These are phyloP conservation scores for Oryza meridionalis DNA, from an alignment of 176 grass and related monocot genomes.

Conservation along the genomic window DNA sequence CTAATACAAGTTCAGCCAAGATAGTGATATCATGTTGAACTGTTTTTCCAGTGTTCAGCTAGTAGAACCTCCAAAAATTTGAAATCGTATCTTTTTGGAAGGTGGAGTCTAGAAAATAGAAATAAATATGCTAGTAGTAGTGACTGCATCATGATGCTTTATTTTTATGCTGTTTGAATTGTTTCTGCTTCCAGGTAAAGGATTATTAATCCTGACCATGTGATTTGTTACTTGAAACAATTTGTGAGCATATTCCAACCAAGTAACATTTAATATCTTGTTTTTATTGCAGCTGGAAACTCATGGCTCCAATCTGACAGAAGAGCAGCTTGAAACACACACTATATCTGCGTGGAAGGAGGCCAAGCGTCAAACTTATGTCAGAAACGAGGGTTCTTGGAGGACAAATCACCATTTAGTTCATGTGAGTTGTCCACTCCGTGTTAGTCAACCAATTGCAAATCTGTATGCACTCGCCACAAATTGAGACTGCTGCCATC, in stretches of 20 bases:
- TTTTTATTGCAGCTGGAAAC: slow-evolving; percentile 86
- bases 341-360: slow-evolving; percentile 99
- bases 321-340: slow-evolving; percentile 95
- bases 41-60: neutral
- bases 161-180: slow-evolving; percentile 10
- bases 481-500: neutral
- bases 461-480: neutral
- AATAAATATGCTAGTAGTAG: neutral
- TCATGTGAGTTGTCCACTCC: slow-evolving; percentile 61
- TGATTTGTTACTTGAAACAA: slow-evolving; percentile 21
- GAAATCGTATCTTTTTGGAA: neutral
- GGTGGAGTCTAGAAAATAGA: neutral
- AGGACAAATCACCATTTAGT: slow-evolving; percentile 68
- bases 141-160: neutral
- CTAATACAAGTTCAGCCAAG: neutral
- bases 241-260: neutral
- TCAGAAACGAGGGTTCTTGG: slow-evolving; percentile 60
- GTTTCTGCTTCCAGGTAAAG: neutral
- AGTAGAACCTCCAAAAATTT: neutral
- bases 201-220: slow-evolving; percentile 12
- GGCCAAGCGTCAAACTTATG: slow-evolving; percentile 76
- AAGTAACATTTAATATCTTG: slow-evolving; percentile 36
- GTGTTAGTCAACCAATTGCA: neutral
- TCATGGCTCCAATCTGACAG: slow-evolving; percentile 87
- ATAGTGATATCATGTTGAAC: neutral